Percentiles rank a stretch among this genome's conserved stretches.
Conservation (phyloP, 805 yeast species). For the Cyberlindnera meyerae region DNA sequence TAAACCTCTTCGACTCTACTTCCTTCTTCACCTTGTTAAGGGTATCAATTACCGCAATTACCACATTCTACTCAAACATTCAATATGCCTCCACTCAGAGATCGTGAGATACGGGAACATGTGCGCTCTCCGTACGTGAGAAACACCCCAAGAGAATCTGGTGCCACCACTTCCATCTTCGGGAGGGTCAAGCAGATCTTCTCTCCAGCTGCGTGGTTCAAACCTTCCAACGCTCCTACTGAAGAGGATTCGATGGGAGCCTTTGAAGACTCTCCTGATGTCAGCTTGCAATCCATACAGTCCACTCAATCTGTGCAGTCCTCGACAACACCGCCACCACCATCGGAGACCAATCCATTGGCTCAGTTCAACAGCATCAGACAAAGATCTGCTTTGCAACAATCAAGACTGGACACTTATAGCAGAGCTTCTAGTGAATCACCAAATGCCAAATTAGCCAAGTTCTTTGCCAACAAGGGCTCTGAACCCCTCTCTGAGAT, state of each 20-base stretch:
- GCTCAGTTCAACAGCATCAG: conserved; percentile 17
- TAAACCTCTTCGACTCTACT: no score
- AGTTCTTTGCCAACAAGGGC: conserved; percentile 73
- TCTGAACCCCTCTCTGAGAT: conserved; percentile 64
- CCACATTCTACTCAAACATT: neutral
- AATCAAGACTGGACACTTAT: neutral
- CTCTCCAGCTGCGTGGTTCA: conserved; percentile 19
- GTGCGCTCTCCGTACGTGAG: conserved; percentile 19
- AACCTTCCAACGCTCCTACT: conserved; percentile 1
- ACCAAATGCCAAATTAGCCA: conserved; percentile 60
- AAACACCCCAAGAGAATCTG: no score
- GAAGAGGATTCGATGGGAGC: conserved; percentile 8
- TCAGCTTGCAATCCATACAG: conserved; percentile 6
- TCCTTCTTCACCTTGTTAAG: no score
- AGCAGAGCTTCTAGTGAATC: conserved; percentile 18
- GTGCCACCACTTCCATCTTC: conserved; percentile 24
- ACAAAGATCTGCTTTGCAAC: conserved; percentile 4
- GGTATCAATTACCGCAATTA: no score
- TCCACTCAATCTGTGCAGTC: conserved; percentile 4
- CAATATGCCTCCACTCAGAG: conserved; percentile 12
- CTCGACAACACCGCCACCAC: neutral
- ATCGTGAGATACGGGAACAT: conserved; percentile 12
- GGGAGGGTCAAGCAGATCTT: conserved; percentile 24
- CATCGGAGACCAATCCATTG: conserved; percentile 12
- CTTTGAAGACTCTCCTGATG: conserved; percentile 11